Evolutionary conservation across 2,329 filamentous ascomycete species (phyloP), one percentile per base, ranked within the genome.

Genomic region (Celoporthe dispersa): DNA sequence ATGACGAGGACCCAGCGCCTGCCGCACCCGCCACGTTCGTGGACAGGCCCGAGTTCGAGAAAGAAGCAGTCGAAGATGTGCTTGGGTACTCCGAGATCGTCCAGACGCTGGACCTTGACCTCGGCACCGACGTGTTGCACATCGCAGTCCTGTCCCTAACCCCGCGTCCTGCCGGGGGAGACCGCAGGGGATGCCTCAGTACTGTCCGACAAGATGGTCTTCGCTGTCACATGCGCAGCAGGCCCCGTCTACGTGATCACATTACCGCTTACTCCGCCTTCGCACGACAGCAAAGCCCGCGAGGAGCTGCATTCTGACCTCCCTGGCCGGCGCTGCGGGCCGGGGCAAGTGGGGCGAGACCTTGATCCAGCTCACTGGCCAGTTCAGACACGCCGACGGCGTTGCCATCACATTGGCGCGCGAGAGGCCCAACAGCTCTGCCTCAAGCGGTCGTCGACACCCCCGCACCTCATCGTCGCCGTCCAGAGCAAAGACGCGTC

Each of bases 311-410:
- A 82, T 67, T 78, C 80, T 25, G 83, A 81, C 70, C 81, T 89
- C 12, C n/a, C 76, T 88, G 65, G 84, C 85, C 9, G 86, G 84
- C 28, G 85, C 83, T 71, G 86, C 86, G 48, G 89, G 89, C 25
- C 87, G 84, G 41, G 88, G 88, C 53, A 84, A 83, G n/a, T 91
- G 89, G 88, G 88, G 88, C 8, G 89, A 91, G 78, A 85, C 84
- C 0, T 78, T 91, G 33, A 81, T 85, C 1, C 76, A 85, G 14
- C 82, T 91, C 8, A 79, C 79, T 25, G 88, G 88, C 1, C 87
- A 88, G 75, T 79, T 81, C 61, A 85, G 82, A 71, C 79, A 82
- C 37, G 86, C 86, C 41, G 83, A 88, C 70, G 87, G 86, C 6
- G 76, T 91, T 14, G 85, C 88, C 1, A 84, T 91, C 69, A 85